Evolutionary conservation across 495 filamentous ascomycete genomes (phyloP).

Genomic region (Daldinia caldariorum): DNA sequence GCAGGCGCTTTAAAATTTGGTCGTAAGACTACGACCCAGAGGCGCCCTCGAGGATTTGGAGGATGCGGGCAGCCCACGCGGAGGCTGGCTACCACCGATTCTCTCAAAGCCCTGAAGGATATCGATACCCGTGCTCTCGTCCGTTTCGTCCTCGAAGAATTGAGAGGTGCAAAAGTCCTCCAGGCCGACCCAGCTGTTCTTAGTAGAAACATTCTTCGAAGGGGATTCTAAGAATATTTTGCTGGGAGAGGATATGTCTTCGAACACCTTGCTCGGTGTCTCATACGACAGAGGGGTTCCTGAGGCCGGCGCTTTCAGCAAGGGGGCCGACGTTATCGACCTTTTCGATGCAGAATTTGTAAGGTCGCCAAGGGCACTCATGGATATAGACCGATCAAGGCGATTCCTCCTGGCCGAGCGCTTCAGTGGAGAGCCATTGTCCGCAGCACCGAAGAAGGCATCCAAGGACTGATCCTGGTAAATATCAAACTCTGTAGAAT

Average conservation of each 20-base stretch:
- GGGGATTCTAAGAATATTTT: constrained; percentile 71
- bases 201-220: constrained; percentile 53
- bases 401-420: constrained; percentile 72
- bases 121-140: constrained; percentile 77
- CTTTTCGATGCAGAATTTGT: constrained; percentile 64
- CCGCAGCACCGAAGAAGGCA: constrained; percentile 60
- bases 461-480: constrained; percentile 70
- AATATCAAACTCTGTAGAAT: constrained; percentile 71
- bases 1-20: constrained; percentile 50
- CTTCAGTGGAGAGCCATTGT: constrained; percentile 79
- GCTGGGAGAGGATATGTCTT: constrained; percentile 58
- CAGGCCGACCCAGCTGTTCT: constrained; percentile 57
- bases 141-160: constrained; percentile 65
- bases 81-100: constrained; percentile 69
- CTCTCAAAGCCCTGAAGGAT: constrained; percentile 90
- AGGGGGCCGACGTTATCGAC: constrained; percentile 56
- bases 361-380: constrained; percentile 73
- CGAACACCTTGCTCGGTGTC: constrained; percentile 65
- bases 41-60: constrained; percentile 50
- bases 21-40: constrained; percentile 56
- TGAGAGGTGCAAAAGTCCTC: constrained; percentile 66
- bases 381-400: constrained; percentile 65
- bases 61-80: constrained; percentile 41
- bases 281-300: constrained; percentile 56
- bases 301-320: constrained; percentile 57